Evolutionary conservation across 1,139 yeast species (phyloP).

Genomic region (Yamadazyma triangularis): DNA sequence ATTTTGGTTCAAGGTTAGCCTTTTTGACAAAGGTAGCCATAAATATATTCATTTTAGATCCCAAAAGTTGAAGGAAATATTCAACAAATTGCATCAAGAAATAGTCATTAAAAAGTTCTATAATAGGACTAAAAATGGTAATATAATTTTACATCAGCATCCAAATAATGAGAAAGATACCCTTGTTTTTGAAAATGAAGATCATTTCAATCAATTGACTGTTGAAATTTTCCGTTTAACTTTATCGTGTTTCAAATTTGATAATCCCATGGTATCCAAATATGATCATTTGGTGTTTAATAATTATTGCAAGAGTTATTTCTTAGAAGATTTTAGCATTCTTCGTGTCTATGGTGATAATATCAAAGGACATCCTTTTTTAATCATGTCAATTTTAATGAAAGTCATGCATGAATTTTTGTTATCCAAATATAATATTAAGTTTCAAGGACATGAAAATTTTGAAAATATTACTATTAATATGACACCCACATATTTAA

Average conservation of each 20-base stretch:
- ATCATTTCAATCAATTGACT: constrained; percentile 5
- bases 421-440: constrained; percentile 6
- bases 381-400: constrained; percentile 19
- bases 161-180: constrained; percentile 1
- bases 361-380: constrained; percentile 19
- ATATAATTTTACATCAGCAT: not conserved
- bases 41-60: constrained; percentile 11
- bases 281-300: constrained; percentile 4
- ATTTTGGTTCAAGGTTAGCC: constrained; percentile 22
- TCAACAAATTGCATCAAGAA: constrained; percentile 7
- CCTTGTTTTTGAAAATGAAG: constrained; percentile 3
- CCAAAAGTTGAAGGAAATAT: constrained; percentile 9
- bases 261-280: constrained; percentile 6
- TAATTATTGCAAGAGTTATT: constrained; percentile 11
- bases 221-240: constrained; percentile 5
- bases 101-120: constrained; percentile 4
- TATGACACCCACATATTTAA: constrained; percentile 6
- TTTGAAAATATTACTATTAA: constrained; percentile 1
- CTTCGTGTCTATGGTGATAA: constrained; percentile 23
- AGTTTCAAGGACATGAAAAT: constrained; percentile 4
- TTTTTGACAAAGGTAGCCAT: constrained; percentile 20
- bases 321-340: constrained; percentile 25
- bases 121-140: constrained; percentile 2
- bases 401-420: constrained; percentile 17
- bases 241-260: constrained; percentile 6